Conservation (phyloP, 805 yeast genomes). For the Wickerhamiella brachini region DNA sequence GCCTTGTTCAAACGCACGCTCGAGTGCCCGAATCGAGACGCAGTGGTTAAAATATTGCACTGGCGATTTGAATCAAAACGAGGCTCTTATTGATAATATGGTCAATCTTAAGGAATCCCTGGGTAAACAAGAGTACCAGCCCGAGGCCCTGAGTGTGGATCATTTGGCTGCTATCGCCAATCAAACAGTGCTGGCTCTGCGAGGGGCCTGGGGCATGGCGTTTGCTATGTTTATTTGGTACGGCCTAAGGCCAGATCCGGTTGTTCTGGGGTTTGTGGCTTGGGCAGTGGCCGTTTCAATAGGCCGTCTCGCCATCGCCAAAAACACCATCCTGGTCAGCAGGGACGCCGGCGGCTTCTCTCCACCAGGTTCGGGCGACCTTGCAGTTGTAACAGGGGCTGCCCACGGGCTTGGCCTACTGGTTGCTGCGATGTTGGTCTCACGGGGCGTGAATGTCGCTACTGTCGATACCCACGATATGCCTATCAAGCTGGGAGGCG, state of each 20-base stretch:
- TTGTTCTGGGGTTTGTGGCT: neutral
- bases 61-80: too few species aligned
- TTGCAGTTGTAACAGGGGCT: constrained; percentile 18
- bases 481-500: constrained; percentile 7
- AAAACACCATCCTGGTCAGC: neutral
- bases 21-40: neutral
- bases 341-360: neutral
- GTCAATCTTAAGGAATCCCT: neutral
- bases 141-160: constrained; percentile 3
- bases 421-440: constrained; percentile 13
- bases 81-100: neutral
- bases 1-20: neutral
- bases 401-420: constrained; percentile 18
- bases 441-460: constrained; percentile 9
- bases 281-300: constrained; percentile 1
- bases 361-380: neutral
- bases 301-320: neutral
- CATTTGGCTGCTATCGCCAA: constrained; percentile 3
- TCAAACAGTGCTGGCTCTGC: constrained; percentile 4
- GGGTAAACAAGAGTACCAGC: neutral
- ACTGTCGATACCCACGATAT: constrained; percentile 12
- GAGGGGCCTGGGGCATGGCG: constrained; percentile 9
- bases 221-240: neutral
- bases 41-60: neutral
- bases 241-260: neutral